These are phyloP conservation scores for Fusarium sororula DNA, from an alignment of 2,329 filamentous ascomycete genomes.

Conservation along the genomic window DNA sequence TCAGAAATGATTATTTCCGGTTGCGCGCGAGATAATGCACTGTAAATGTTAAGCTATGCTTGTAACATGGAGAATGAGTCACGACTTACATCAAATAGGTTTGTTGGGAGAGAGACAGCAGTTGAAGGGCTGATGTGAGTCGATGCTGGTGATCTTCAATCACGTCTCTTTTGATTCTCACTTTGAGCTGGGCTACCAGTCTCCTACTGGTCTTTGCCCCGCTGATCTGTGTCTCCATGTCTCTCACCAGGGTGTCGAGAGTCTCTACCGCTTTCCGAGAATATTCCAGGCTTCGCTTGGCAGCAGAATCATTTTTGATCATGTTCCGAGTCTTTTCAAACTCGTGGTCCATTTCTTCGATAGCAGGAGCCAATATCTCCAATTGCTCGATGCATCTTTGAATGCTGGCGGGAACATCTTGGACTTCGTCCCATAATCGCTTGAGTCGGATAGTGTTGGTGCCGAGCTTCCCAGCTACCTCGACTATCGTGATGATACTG, in stretches of 20 bases:
- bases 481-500: constrained; percentile 23
- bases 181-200: not conserved
- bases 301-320: not conserved
- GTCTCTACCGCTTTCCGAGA: not conserved
- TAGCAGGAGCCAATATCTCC: not conserved
- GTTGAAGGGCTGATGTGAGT: not conserved
- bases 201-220: not conserved
- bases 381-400: not conserved
- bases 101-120: constrained; percentile 13
- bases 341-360: constrained; percentile 12
- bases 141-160: constrained; percentile 10
- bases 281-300: constrained; percentile 8
- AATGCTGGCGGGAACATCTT: constrained; percentile 11
- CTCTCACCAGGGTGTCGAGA: not conserved
- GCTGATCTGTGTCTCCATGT: constrained; percentile 11
- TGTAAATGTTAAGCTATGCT: too few relatives aligned
- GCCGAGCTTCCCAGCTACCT: constrained; percentile 23
- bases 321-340: not conserved
- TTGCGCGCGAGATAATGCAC: constrained; percentile 8
- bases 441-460: constrained; percentile 13
- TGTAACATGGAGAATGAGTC: too few relatives aligned
- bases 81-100: constrained; percentile 10
- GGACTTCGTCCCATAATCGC: constrained; percentile 25
- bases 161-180: constrained; percentile 4
- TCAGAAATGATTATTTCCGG: constrained; percentile 4